Conservation (phyloP, 768 basidiomycete species). For the Naematelia encephala region DNA sequence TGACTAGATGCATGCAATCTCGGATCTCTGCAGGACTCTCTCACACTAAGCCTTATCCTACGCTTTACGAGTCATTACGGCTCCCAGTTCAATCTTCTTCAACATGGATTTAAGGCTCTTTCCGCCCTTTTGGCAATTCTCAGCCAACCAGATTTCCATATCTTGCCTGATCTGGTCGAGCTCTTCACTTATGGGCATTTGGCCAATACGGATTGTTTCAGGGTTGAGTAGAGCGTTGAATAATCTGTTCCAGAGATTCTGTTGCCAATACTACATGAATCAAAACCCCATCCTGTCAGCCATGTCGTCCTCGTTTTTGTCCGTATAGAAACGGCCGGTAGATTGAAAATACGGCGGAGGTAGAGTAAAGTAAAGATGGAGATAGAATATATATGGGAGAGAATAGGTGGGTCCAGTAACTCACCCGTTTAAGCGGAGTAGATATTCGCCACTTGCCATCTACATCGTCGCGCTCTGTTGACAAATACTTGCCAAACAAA, state of each 20-base stretch:
- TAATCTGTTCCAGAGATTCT: constrained; percentile 73
- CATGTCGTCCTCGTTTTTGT: background rate
- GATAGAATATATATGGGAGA: background rate
- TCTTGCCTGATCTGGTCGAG: constrained; percentile 64
- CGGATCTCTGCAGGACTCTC: no score
- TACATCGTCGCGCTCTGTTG: constrained; percentile 54
- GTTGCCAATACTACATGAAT: constrained; percentile 87
- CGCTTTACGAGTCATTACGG: constrained; percentile 23
- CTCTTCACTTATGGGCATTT: constrained; percentile 70
- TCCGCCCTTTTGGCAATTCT: constrained; percentile 71
- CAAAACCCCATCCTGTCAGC: constrained; percentile 10
- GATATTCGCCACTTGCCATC: constrained; percentile 29
- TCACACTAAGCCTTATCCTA: constrained; percentile 4
- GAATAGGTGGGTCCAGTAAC: constrained; percentile 16
- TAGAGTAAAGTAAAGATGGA: background rate
- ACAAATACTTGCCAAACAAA: constrained; percentile 94
- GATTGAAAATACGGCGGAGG: background rate
- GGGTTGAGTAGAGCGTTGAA: constrained; percentile 89
- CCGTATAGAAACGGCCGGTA: no score
- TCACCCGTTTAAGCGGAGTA: constrained; percentile 42
- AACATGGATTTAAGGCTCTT: constrained; percentile 51
- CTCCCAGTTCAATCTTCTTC: constrained; percentile 51
- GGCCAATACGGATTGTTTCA: constrained; percentile 58
- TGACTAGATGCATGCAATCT: background rate
- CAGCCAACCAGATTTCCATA: constrained; percentile 84